phyloP scores from a whole-genome alignment of 2,329 filamentous ascomycete species.

The Xylogone sp. region DNA sequence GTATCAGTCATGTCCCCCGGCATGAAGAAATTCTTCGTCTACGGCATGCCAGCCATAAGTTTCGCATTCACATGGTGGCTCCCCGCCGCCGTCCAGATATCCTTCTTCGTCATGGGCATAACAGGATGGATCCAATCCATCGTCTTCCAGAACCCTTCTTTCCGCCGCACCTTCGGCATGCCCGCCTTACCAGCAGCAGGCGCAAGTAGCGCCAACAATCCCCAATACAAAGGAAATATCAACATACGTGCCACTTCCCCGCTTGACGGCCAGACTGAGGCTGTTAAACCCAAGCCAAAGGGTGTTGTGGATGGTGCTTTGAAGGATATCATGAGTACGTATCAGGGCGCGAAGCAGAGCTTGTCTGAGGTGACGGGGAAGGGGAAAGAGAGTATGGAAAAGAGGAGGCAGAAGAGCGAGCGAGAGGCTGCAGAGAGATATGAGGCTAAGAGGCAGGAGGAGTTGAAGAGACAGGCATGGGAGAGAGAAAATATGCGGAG shows the following conservation, averaged over 20 bases:
- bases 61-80: conserved; percentile 47
- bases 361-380: conserved; percentile 11
- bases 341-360: conserved; percentile 29
- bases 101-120: conserved; percentile 47
- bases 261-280: conserved; percentile 7
- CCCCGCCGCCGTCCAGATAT: conserved; percentile 53
- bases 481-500: conserved; percentile 5
- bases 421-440: conserved; percentile 12
- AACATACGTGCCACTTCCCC: conserved; percentile 3
- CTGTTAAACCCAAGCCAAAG: conserved; percentile 10
- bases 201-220: conserved; percentile 2
- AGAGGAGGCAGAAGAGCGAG: conserved; percentile 10
- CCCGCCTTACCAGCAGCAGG: conserved; percentile 13
- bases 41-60: conserved; percentile 48
- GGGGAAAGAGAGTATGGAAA: conserved; percentile 29
- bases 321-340: conserved; percentile 26
- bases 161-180: conserved; percentile 36
- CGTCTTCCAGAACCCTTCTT: conserved; percentile 35
- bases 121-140: conserved; percentile 39
- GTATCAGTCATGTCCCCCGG: conserved; percentile 26
- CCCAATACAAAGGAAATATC: conserved; percentile 11
- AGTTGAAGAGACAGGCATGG: conserved; percentile 10
- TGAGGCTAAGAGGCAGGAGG: conserved; percentile 15
- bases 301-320: conserved; percentile 23
- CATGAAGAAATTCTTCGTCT: conserved; percentile 37